Conservation (phyloP, 768 basidiomycete genomes). For the Boletus sp. region DNA sequence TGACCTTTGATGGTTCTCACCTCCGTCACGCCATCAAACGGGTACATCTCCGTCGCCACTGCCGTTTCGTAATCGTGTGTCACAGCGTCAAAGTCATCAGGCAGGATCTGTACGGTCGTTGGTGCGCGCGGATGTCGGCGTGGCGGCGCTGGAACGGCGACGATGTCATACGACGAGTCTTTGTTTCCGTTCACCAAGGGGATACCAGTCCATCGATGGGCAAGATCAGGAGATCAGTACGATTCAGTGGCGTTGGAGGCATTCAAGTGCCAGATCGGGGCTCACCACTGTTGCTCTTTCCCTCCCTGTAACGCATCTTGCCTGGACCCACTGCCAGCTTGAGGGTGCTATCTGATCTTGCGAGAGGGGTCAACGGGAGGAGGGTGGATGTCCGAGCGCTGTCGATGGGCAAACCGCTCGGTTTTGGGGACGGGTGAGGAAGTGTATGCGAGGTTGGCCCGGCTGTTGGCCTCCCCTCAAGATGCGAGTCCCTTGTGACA, state of each 20-base stretch:
- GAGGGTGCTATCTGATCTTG: neutral
- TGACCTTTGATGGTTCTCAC: constrained; percentile 14
- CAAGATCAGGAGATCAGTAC: constrained; percentile 14
- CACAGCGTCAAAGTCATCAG: constrained; percentile 32
- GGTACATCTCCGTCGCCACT: constrained; percentile 23
- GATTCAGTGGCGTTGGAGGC: neutral
- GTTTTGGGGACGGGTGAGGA: neutral
- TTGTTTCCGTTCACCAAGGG: constrained; percentile 1
- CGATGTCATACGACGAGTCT: constrained; percentile 35
- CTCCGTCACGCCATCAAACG: constrained; percentile 26
- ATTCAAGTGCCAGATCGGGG: neutral
- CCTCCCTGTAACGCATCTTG: constrained; percentile 26
- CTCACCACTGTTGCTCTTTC: constrained; percentile 32
- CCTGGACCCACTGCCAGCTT: neutral
- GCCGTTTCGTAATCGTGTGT: constrained; percentile 30
- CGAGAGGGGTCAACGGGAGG: neutral
- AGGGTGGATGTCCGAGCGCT: neutral
- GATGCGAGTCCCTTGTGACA: constrained; percentile 12
- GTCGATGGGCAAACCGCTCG: neutral
- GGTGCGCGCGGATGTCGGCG: constrained; percentile 30
- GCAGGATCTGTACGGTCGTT: constrained; percentile 31
- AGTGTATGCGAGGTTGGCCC: neutral
- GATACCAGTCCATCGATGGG: constrained; percentile 9
- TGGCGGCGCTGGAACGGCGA: constrained; percentile 15
- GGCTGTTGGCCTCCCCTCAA: constrained; percentile 6